Base-by-base conservation (phyloP, 2,329 filamentous ascomycete species). In the Ceratocystis smalleyi region DNA sequence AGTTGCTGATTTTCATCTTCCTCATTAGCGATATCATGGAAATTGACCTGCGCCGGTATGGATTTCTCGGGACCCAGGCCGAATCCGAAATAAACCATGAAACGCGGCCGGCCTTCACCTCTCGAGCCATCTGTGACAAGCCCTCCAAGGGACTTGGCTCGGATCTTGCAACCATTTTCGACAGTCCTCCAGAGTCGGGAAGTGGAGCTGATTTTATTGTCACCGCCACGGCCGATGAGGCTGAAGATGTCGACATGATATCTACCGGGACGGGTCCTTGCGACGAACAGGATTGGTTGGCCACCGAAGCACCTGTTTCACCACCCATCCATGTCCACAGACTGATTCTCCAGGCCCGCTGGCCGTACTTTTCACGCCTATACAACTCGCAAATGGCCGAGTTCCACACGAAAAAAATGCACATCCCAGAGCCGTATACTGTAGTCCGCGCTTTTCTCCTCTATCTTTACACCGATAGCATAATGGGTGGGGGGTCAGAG, bases 341-440 rank as follows among this genome's bases (percentile, higher is more conserved):
- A 67, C 85, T 99, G 64, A 96, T 99, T 63, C 80, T 99, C 7
- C 89, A 95, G 73, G 88, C 94, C 22, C 88, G 94, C 62, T 99
- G 94, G 94, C 91, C 94, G 32, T 94, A 99, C 74, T 99, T 99
- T 76, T 85, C 88, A 49, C 87, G 94, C 17, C 78, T 99, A 2
- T 97, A 95, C 77, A 86, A 87, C 62, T 85, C 92, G 3, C 91
- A 96, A 71, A 99, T 99, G 94, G 86, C 88, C 12, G 94, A 99
- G 73, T 99, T 95, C 71, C 94, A 99, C 72, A 94, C 90, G 17
- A 94, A 94, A 71, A 91, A 89, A 74, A 94, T 99, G 87, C 92
- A 99, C 75, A 96, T 99, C 55, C 92, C 94, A 0, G 95, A 99
- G 71, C 91, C 92, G 0, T 97, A 96, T 74, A 86, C 85, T 1